A percentile compares a stretch with the other conserved stretches of the same genome.
Evolutionary conservation across 2,329 filamentous ascomycete species (phyloP).

Genomic region (Colletotrichum caudatum): DNA sequence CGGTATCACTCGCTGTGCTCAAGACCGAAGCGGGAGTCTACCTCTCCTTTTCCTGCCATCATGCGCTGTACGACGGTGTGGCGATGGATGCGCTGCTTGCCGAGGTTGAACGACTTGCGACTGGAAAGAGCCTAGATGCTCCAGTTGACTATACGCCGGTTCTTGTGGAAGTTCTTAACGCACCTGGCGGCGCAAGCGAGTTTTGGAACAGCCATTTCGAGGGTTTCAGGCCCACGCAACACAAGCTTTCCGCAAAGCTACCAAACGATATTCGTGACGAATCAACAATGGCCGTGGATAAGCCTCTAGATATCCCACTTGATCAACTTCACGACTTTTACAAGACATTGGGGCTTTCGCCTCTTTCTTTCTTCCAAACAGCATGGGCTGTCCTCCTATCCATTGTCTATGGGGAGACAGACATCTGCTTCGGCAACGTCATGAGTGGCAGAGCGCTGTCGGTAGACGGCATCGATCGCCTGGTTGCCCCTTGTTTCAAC

Average conservation of each 20-base stretch:
- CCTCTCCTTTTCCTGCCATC: conserved; percentile 72
- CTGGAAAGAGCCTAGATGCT: conserved; percentile 58
- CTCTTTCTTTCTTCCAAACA: conserved; percentile 77
- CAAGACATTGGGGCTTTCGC: conserved; percentile 67
- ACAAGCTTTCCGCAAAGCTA: neutral
- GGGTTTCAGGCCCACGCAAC: conserved; percentile 56
- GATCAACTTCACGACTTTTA: conserved; percentile 61
- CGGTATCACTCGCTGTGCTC: conserved; percentile 60
- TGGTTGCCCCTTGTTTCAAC: conserved; percentile 94
- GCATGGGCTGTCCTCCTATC: conserved; percentile 77
- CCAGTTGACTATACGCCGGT: conserved; percentile 72
- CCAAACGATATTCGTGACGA: neutral
- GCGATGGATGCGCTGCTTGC: conserved; percentile 77
- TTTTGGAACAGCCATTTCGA: conserved; percentile 76
- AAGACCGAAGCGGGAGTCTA: conserved; percentile 48
- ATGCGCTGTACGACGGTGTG: conserved; percentile 88
- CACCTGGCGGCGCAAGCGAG: conserved; percentile 61
- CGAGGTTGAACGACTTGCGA: conserved; percentile 74
- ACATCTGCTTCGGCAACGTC: conserved; percentile 90
- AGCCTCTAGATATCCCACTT: conserved; percentile 50
- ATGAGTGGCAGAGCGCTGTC: conserved; percentile 80
- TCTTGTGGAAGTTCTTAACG: conserved; percentile 66
- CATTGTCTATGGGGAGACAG: conserved; percentile 64
- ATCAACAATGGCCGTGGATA: neutral
- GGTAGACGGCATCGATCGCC: conserved; percentile 73